phyloP scores from a whole-genome alignment of 148 eudicot species.

The Rhododendron henanense region DNA sequence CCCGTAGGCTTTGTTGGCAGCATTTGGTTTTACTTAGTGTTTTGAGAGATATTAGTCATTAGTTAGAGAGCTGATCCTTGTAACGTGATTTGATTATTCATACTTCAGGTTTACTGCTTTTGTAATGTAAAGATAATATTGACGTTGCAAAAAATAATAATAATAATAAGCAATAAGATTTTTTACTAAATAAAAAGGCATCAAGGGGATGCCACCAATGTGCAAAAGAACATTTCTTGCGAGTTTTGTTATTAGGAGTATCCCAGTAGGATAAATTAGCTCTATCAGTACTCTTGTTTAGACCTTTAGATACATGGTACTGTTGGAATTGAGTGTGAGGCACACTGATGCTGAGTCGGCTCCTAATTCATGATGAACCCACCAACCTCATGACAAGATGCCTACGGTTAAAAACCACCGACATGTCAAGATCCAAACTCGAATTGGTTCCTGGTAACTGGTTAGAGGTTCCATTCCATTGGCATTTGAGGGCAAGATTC shows the following conservation, averaged over 20 bases:
- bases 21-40: neutral
- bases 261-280: too few species aligned
- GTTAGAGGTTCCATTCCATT: too few species aligned
- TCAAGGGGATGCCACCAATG: neutral
- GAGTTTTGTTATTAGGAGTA: too few species aligned
- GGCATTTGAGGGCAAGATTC: too few species aligned
- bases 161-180: neutral
- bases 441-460: neutral
- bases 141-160: neutral
- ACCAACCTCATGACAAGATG: too few species aligned
- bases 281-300: neutral
- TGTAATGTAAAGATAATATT: neutral
- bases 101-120: neutral
- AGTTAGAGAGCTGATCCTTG: neutral
- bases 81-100: neutral
- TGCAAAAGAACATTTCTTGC: neutral
- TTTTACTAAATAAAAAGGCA: neutral
- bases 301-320: neutral
- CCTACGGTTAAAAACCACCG: too few species aligned
- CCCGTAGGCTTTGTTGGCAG: slow-evolving; percentile 2
- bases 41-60: slow-evolving; percentile 5
- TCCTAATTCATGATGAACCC: too few species aligned
- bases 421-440: too few species aligned
- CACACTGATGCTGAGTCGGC: too few species aligned
- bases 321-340: neutral